phyloP scores from a whole-genome alignment of 2,329 filamentous ascomycete species.

The Geosmithia putterillii region DNA sequence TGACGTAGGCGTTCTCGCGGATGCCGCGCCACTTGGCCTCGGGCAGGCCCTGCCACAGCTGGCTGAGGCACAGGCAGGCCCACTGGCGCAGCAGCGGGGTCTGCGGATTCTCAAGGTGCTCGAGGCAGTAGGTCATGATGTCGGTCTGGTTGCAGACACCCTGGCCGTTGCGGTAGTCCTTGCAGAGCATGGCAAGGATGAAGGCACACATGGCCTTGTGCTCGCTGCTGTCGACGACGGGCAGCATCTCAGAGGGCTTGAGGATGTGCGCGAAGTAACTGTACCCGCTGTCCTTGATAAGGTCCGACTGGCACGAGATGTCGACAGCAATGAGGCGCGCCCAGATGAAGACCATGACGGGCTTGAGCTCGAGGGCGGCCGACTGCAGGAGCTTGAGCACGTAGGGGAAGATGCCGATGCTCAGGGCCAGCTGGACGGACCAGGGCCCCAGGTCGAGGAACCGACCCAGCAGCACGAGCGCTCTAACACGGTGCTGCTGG shows the following conservation, averaged over 20 bases:
- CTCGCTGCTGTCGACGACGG: conserved; percentile 78
- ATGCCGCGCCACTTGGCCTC: conserved; percentile 97
- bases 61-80: conserved; percentile 90
- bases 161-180: conserved; percentile 83
- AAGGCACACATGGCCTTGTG: conserved; percentile 99
- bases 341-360: conserved; percentile 99
- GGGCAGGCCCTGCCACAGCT: conserved; percentile 81
- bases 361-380: conserved; percentile 85
- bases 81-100: conserved; percentile 87
- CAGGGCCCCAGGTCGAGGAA: conserved; percentile 94
- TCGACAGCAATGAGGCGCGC: conserved; percentile 91
- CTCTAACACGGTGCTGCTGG: conserved; percentile 84
- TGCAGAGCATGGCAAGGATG: conserved; percentile 94
- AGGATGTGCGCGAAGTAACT: conserved; percentile 93
- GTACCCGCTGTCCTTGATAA: conserved; percentile 94
- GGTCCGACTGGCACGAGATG: conserved; percentile 80
- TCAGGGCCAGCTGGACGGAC: conserved; percentile 95
- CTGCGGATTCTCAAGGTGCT: conserved; percentile 72
- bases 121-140: conserved; percentile 77
- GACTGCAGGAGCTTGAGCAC: conserved; percentile 96
- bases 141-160: conserved; percentile 83
- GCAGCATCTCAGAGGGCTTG: conserved; percentile 70
- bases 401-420: conserved; percentile 97
- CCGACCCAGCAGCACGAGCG: conserved; percentile 80
- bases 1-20: conserved; percentile 69